phyloP scores from a whole-genome alignment of 202 grass and related monocot species.

The Setaria viridis region DNA sequence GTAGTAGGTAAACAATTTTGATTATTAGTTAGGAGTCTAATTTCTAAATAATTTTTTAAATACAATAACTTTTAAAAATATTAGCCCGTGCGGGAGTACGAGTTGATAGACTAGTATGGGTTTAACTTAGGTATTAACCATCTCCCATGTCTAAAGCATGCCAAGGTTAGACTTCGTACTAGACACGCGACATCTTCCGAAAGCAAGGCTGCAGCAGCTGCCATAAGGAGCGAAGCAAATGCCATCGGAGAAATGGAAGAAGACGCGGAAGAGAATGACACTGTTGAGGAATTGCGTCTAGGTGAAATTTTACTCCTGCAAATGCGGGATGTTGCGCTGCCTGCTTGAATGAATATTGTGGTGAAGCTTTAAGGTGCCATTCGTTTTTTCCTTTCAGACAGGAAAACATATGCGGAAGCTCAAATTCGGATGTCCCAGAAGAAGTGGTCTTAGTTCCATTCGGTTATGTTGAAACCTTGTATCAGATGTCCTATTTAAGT shows the following conservation, averaged over 20 bases:
- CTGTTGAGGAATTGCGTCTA: not conserved
- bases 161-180: fast-evolving
- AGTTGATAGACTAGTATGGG: not conserved
- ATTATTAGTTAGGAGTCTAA: too few species aligned
- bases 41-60: too few species aligned
- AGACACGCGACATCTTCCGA: not conserved
- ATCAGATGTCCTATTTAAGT: not conserved
- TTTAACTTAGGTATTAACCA: constrained; percentile 36
- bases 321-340: not conserved
- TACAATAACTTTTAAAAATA: too few species aligned
- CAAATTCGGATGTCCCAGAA: not conserved
- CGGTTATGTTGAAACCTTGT: not conserved
- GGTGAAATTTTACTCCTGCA: not conserved
- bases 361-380: not conserved
- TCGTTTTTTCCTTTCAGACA: not conserved
- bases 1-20: too few species aligned
- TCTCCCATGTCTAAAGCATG: constrained; percentile 5
- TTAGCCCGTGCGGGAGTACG: too few species aligned
- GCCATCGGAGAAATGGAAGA: not conserved
- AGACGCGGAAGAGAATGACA: fast-evolving
- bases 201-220: not conserved
- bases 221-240: constrained; percentile 10
- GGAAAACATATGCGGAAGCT: not conserved
- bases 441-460: not conserved
- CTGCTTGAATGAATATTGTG: not conserved